Percentiles rank a stretch among this genome's conserved stretches.
Conservation (phyloP, 2,329 filamentous ascomycete genomes). For the Cytospora chrysosperma region DNA sequence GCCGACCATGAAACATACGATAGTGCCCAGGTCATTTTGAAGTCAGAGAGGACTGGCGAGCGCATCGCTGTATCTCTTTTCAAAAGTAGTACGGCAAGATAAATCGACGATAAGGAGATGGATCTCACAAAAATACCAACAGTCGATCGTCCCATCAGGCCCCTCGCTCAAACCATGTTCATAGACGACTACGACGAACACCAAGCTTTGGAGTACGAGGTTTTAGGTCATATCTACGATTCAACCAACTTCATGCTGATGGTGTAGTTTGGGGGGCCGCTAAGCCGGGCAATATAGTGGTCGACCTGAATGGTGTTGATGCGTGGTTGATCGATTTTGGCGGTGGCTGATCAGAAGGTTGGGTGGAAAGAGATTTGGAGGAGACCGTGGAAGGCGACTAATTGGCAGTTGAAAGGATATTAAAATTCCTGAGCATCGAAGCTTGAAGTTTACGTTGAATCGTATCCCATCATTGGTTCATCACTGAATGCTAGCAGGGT, state of each 20-base stretch:
- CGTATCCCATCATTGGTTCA: no score
- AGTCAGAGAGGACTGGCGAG: not conserved
- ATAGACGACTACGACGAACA: not conserved
- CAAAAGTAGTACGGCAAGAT: not conserved
- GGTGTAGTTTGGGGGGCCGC: conserved; percentile 35
- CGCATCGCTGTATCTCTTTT: not conserved
- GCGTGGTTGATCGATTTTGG: conserved; percentile 42
- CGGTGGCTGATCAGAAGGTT: conserved; percentile 40
- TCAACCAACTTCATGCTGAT: conserved; percentile 28
- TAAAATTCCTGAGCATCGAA: not conserved
- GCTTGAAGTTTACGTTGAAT: no score
- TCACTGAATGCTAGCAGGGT: no score
- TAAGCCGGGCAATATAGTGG: conserved; percentile 37
- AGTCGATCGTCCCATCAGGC: not conserved
- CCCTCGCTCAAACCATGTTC: not conserved
- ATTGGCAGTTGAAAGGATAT: conserved; percentile 30
- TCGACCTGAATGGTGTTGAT: conserved; percentile 37
- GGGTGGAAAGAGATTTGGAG: conserved; percentile 38
- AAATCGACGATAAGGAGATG: not conserved
- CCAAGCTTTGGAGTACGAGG: conserved; percentile 8
- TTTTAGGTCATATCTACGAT: not conserved
- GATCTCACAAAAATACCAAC: not conserved
- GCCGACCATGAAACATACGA: not conserved
- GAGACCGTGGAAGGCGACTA: conserved; percentile 39
- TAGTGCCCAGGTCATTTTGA: not conserved